phyloP scores from a whole-genome alignment of 1,139 yeast genomes.

The Candida sp. region DNA sequence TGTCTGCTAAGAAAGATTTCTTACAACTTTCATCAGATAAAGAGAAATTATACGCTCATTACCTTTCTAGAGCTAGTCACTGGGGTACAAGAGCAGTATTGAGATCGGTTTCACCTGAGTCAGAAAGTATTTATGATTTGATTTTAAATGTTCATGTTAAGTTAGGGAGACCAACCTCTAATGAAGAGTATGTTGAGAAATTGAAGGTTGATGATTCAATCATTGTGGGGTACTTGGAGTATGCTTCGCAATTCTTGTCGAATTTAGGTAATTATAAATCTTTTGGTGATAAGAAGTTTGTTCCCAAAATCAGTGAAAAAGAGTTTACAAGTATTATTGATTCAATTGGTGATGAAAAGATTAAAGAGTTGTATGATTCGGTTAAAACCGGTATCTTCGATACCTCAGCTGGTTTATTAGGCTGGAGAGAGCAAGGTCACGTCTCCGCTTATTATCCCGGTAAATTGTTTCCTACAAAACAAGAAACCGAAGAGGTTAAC shows the following conservation, averaged over 20 bases:
- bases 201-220: slow-evolving; percentile 22
- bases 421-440: slow-evolving; percentile 81
- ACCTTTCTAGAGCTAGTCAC: slow-evolving; percentile 77
- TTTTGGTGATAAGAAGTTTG: slow-evolving; percentile 83
- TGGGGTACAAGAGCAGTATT: slow-evolving; percentile 78
- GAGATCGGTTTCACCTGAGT: slow-evolving; percentile 82
- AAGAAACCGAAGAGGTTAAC: slow-evolving; percentile 66
- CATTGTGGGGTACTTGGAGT: slow-evolving; percentile 60
- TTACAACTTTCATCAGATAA: slow-evolving; percentile 31
- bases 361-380: slow-evolving; percentile 36
- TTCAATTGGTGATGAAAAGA: slow-evolving; percentile 33
- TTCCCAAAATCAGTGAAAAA: slow-evolving; percentile 54
- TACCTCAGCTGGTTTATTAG: slow-evolving; percentile 53
- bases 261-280: slow-evolving; percentile 87
- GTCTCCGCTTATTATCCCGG: slow-evolving; percentile 68
- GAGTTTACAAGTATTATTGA: slow-evolving; percentile 48
- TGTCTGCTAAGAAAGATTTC: slow-evolving; percentile 43
- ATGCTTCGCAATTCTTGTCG: slow-evolving; percentile 74
- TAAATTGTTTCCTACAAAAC: slow-evolving; percentile 47
- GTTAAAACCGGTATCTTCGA: slow-evolving; percentile 52
- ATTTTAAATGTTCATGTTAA: slow-evolving; percentile 54
- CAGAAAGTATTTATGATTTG: slow-evolving; percentile 71
- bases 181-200: slow-evolving; percentile 37
- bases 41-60: slow-evolving; percentile 70
- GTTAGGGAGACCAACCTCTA: slow-evolving; percentile 46